Conservation (phyloP, 2,329 filamentous ascomycete species). For the Chalaropsis thielavioides region DNA sequence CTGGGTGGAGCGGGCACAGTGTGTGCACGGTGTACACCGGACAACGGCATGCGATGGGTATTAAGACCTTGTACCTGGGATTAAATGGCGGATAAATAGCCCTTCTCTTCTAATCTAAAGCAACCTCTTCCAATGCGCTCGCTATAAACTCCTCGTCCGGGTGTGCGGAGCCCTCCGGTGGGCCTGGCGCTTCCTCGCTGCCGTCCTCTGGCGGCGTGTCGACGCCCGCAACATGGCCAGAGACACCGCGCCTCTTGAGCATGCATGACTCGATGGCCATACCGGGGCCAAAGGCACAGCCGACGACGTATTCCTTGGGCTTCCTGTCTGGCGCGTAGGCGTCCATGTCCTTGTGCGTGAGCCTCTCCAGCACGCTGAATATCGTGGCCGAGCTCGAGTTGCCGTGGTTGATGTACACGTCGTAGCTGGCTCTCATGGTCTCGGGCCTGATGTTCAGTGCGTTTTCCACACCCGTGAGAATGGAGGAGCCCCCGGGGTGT, state of each 20-base stretch:
- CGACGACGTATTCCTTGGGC: constrained; percentile 44
- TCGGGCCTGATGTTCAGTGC: constrained; percentile 43
- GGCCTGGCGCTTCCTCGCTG: constrained; percentile 32
- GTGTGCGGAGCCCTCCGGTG: constrained; percentile 27
- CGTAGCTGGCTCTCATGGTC: constrained; percentile 55
- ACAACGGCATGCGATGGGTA: neutral
- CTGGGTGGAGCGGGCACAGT: neutral
- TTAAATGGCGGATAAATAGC: neutral
- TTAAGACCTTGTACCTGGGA: neutral
- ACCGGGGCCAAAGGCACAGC: constrained; percentile 56
- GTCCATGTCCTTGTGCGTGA: constrained; percentile 48
- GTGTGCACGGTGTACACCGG: neutral
- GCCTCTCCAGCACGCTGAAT: constrained; percentile 48
- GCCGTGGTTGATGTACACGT: constrained; percentile 52
- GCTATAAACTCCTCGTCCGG: constrained; percentile 19
- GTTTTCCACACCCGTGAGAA: constrained; percentile 47
- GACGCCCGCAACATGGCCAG: constrained; percentile 26
- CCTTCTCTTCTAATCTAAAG: constrained; percentile 19
- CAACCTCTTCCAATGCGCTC: constrained; percentile 20
- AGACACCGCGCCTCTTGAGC: constrained; percentile 35
- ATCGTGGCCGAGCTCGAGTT: constrained; percentile 58
- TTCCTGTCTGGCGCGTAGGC: constrained; percentile 35
- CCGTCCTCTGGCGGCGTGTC: constrained; percentile 42
- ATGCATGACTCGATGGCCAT: constrained; percentile 55
- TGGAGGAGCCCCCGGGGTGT: constrained; percentile 54